A percentile compares a stretch with the other conserved stretches of the same genome.
phyloP scores from a whole-genome alignment of 2,329 filamentous ascomycete genomes.

The Cryphonectria parasitica region DNA sequence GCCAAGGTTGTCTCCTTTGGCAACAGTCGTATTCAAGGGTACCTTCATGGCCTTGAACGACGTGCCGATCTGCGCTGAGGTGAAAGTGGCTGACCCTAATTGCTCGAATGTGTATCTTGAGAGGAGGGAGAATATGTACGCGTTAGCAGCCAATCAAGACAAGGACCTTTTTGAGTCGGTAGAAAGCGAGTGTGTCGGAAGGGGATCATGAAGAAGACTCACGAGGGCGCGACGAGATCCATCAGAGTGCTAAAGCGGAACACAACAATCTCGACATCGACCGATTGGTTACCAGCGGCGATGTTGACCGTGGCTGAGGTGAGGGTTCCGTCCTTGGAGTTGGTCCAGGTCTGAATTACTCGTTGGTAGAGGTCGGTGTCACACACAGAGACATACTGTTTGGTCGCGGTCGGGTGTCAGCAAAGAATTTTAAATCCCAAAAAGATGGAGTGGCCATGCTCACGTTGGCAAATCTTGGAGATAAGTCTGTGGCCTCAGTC shows the following conservation, averaged over 20 bases:
- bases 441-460: background rate
- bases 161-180: background rate
- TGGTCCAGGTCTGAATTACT: constrained; percentile 23
- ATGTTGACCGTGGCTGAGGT: constrained; percentile 18
- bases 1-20: constrained; percentile 18
- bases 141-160: background rate
- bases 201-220: background rate
- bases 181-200: background rate
- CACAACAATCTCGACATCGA: constrained; percentile 2
- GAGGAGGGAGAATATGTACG: background rate
- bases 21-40: constrained; percentile 10
- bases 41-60: constrained; percentile 22
- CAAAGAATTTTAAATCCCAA: background rate
- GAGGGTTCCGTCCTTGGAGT: constrained; percentile 17
- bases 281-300: constrained; percentile 13
- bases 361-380: constrained; percentile 18
- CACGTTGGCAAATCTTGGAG: background rate
- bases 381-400: constrained; percentile 13
- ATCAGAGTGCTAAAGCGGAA: constrained; percentile 17
- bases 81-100: constrained; percentile 22
- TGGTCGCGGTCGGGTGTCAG: background rate
- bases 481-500: background rate
- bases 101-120: constrained; percentile 20
- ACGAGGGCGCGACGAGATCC: constrained; percentile 19
- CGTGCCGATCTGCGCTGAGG: constrained; percentile 15